Conservation (phyloP, 106 monocot genomes). For the Dendrobium huoshanense region DNA sequence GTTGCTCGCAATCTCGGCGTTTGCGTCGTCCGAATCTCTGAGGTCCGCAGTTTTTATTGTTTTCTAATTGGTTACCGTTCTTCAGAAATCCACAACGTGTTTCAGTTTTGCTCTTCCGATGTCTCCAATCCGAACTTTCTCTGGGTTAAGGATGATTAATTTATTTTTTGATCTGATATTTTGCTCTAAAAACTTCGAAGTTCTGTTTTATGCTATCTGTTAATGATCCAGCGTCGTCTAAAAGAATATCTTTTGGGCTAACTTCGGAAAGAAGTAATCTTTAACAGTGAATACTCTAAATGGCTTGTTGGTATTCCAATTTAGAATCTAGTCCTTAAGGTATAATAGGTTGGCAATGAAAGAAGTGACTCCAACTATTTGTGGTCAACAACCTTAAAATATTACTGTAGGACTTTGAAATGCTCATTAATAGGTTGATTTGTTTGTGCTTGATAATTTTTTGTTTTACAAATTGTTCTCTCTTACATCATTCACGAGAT, state of each 20-base stretch:
- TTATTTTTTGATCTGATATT: neutral
- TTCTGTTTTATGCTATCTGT: neutral
- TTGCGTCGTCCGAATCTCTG: slow-evolving; percentile 33
- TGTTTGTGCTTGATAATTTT: neutral
- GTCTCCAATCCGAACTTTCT: neutral
- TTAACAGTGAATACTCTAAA: neutral
- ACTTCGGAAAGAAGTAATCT: neutral
- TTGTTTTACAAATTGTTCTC: neutral
- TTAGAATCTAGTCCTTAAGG: neutral
- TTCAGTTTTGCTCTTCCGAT: neutral
- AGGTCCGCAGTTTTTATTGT: slow-evolving; percentile 28
- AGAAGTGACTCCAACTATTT: neutral
- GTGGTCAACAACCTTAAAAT: neutral
- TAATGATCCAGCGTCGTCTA: neutral
- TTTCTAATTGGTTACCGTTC: neutral
- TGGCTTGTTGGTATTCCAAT: neutral
- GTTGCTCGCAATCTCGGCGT: slow-evolving; percentile 61
- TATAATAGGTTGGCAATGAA: neutral
- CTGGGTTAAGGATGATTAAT: neutral
- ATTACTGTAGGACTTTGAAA: neutral
- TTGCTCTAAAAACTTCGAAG: neutral
- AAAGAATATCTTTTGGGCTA: neutral
- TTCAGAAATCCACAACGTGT: neutral
- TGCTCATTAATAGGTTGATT: neutral
- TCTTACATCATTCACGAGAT: neutral